Evolutionary conservation across 306 rosid species (phyloP).

Genomic region (Senna tora): DNA sequence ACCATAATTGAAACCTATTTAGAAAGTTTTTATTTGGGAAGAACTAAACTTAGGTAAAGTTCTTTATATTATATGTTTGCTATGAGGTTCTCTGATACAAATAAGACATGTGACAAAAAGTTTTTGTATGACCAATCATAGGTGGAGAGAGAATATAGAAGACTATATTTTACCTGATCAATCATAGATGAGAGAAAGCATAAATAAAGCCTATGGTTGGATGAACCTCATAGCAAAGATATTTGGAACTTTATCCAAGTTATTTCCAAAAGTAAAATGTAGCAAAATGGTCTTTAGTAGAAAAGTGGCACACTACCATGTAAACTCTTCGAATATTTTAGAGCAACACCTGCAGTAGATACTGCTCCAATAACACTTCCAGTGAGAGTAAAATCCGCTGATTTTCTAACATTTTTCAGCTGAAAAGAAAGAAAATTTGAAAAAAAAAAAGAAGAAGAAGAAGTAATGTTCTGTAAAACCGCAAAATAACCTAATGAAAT

Average conservation of each 20-base stretch:
- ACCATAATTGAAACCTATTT: background rate
- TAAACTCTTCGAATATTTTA: conserved; percentile 65
- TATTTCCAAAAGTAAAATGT: background rate
- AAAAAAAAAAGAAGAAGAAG: too few species aligned
- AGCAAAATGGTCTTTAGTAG: background rate
- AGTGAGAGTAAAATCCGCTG: conserved; percentile 56
- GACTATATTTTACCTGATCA: too few species aligned
- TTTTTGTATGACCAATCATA: too few species aligned
- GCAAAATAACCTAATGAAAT: conserved; percentile 1
- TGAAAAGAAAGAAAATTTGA: conserved; percentile 34
- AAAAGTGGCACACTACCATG: conserved; percentile 53
- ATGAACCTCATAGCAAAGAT: too few species aligned
- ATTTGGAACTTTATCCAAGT: too few species aligned
- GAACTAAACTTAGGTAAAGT: too few species aligned
- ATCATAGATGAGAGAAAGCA: too few species aligned
- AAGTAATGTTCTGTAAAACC: conserved; percentile 31
- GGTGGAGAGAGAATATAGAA: too few species aligned
- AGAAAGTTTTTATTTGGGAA: background rate
- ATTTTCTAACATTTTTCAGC: conserved; percentile 80
- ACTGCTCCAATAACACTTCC: conserved; percentile 80
- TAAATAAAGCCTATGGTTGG: too few species aligned
- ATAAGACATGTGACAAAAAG: too few species aligned
- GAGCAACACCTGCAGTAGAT: conserved; percentile 66
- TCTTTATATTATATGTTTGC: too few species aligned
- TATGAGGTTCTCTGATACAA: too few species aligned